A percentile compares a stretch with the other conserved stretches of the same genome.
These are phyloP conservation scores for Zygnema cylindricum DNA, from an alignment of 139 green algal species.

Conservation along the genomic window DNA sequence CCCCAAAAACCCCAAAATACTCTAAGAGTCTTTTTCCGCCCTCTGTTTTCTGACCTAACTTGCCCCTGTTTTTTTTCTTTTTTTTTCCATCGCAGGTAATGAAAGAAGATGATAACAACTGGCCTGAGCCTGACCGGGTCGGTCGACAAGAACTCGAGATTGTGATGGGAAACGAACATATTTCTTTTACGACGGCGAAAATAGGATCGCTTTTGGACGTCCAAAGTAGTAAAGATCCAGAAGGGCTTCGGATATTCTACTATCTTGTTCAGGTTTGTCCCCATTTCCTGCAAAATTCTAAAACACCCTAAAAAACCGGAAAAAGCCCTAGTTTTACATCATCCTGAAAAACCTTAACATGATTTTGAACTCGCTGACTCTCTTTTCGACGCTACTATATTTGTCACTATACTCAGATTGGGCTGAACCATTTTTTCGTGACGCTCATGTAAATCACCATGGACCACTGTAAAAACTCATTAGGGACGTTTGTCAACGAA, in stretches of 20 bases:
- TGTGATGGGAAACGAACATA: conserved; percentile 88
- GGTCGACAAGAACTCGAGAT: conserved; percentile 96
- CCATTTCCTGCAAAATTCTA: not conserved
- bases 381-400: not conserved
- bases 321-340: not conserved
- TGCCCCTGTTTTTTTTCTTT: conserved; percentile 41
- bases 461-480: too few relatives aligned
- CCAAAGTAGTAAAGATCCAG: conserved; percentile 92
- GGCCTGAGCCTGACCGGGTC: conserved; percentile 88
- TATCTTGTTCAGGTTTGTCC: conserved; percentile 89
- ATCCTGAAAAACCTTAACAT: not conserved
- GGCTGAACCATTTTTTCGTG: too few relatives aligned
- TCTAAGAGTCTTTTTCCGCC: too few relatives aligned
- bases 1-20: too few relatives aligned
- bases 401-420: conserved; percentile 4
- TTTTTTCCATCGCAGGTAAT: conserved; percentile 77
- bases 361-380: not conserved
- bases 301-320: not conserved
- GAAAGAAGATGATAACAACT: conserved; percentile 95
- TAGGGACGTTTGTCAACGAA: too few relatives aligned
- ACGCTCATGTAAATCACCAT: too few relatives aligned
- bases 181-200: conserved; percentile 96
- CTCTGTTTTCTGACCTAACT: too few relatives aligned
- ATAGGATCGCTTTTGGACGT: conserved; percentile 94
- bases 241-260: conserved; percentile 95